Evolutionary conservation across 78 protist genomes (phyloP).

Genomic region (Abeoforma whisleri): DNA sequence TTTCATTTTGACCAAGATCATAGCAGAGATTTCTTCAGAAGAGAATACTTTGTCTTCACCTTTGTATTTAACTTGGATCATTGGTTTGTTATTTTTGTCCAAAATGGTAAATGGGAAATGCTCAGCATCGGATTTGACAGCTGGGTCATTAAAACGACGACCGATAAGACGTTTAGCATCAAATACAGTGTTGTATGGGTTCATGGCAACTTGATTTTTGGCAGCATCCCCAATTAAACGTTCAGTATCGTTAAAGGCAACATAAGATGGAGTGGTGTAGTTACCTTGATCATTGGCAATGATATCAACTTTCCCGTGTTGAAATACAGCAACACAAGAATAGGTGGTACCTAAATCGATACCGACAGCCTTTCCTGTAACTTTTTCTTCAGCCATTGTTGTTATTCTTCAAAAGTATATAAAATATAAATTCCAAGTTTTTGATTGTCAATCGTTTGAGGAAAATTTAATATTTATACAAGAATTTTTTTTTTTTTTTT

Average conservation of each 20-base stretch:
- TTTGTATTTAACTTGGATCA: slow-evolving; percentile 59
- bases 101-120: slow-evolving; percentile 82
- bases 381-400: no score
- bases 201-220: slow-evolving; percentile 80
- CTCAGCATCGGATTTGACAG: slow-evolving; percentile 67
- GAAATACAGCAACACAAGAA: slow-evolving; percentile 88
- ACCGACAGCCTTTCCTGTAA: slow-evolving; percentile 24
- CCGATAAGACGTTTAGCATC: slow-evolving; percentile 92
- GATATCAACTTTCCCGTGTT: slow-evolving; percentile 81
- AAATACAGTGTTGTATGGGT: slow-evolving; percentile 91
- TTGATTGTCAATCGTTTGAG: no score
- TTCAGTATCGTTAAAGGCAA: slow-evolving; percentile 53
- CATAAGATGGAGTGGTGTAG: slow-evolving; percentile 84
- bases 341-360: slow-evolving; percentile 66
- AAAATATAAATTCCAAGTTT: no score
- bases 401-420: no score
- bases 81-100: slow-evolving; percentile 53
- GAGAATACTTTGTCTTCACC: slow-evolving; percentile 63
- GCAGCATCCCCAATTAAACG: slow-evolving; percentile 91
- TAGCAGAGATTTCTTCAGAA: slow-evolving; percentile 82
- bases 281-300: slow-evolving; percentile 98
- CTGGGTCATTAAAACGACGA: slow-evolving; percentile 45
- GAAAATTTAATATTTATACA: no score
- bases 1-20: slow-evolving; percentile 83
- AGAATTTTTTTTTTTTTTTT: no score